Percentiles rank a stretch among this genome's conserved stretches.
Evolutionary conservation across 495 filamentous ascomycete species (phyloP).

Genomic region (Podospora conica): DNA sequence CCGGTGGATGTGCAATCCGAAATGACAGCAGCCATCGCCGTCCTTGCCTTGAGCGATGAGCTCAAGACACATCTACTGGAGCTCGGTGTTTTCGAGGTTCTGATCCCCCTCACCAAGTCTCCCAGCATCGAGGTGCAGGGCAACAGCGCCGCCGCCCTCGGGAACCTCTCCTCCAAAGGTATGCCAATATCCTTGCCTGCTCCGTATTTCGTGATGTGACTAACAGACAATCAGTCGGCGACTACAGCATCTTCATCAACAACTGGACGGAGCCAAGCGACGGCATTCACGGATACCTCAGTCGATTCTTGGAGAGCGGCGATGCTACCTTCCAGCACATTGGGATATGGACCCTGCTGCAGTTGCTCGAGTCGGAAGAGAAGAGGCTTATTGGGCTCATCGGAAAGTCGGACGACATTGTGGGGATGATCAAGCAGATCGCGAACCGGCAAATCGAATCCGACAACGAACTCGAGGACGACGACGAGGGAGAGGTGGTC

Average conservation of each 20-base stretch:
- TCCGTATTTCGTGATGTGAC: conserved; percentile 1
- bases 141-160: conserved; percentile 92
- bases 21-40: conserved; percentile 98
- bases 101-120: conserved; percentile 91
- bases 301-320: conserved; percentile 84
- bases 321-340: conserved; percentile 99
- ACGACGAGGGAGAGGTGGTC: conserved; percentile 86
- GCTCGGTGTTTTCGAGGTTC: conserved; percentile 90
- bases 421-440: conserved; percentile 84
- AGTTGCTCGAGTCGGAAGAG: conserved; percentile 92
- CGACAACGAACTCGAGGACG: conserved; percentile 81
- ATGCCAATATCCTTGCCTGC: conserved; percentile 19
- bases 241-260: conserved; percentile 92
- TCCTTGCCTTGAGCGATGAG: conserved; percentile 93
- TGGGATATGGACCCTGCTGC: conserved; percentile 94
- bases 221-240: conserved; percentile 60
- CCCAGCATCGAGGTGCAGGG: conserved; percentile 97
- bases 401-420: conserved; percentile 76
- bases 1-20: conserved; percentile 94
- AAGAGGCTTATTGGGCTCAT: conserved; percentile 77
- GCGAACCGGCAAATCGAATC: conserved; percentile 86
- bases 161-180: conserved; percentile 97
- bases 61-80: conserved; percentile 87
- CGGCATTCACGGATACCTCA: conserved; percentile 91
- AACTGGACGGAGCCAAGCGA: conserved; percentile 90